Percentiles rank a stretch among this genome's conserved stretches.
These are phyloP conservation scores for Collybiopsis luxurians DNA, from an alignment of 768 basidiomycete species.

Conservation along the genomic window DNA sequence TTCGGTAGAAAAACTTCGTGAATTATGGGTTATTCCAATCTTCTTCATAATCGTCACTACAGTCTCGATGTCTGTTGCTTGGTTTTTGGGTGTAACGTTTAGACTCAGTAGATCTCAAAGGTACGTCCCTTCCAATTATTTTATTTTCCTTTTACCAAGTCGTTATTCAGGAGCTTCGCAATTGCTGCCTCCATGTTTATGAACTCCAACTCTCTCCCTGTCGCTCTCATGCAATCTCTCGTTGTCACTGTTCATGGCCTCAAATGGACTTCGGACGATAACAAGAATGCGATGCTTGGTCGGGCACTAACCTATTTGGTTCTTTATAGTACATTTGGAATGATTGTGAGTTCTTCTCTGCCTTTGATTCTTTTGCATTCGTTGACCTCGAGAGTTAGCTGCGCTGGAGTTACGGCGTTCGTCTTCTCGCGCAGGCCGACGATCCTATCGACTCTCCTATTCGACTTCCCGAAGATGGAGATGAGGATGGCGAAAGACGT, in stretches of 20 bases:
- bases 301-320: slow-evolving; percentile 88
- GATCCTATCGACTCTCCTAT: slow-evolving; percentile 21
- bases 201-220: slow-evolving; percentile 94
- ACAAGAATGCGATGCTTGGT: slow-evolving; percentile 85
- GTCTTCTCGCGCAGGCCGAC: slow-evolving; percentile 73
- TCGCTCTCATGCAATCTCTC: slow-evolving; percentile 91
- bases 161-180: slow-evolving; percentile 58
- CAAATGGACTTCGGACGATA: slow-evolving; percentile 81
- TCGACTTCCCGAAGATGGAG: slow-evolving; percentile 17
- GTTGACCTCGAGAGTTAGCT: slow-evolving; percentile 42
- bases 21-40: slow-evolving; percentile 83
- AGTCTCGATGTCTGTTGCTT: slow-evolving; percentile 70
- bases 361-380: background rate
- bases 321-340: slow-evolving; percentile 91
- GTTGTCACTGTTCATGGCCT: slow-evolving; percentile 80
- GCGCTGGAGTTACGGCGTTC: slow-evolving; percentile 94
- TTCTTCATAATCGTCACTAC: slow-evolving; percentile 79
- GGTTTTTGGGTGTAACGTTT: slow-evolving; percentile 57
- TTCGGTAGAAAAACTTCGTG: slow-evolving; percentile 62
- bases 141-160: background rate
- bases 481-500: background rate
- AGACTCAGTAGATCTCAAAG: slow-evolving; percentile 74
- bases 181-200: slow-evolving; percentile 86
- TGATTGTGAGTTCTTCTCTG: slow-evolving; percentile 64
- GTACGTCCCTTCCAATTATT: slow-evolving; percentile 35